These are phyloP conservation scores for Zopfia rhizophila DNA, from an alignment of 2,329 filamentous ascomycete genomes.

Conservation along the genomic window DNA sequence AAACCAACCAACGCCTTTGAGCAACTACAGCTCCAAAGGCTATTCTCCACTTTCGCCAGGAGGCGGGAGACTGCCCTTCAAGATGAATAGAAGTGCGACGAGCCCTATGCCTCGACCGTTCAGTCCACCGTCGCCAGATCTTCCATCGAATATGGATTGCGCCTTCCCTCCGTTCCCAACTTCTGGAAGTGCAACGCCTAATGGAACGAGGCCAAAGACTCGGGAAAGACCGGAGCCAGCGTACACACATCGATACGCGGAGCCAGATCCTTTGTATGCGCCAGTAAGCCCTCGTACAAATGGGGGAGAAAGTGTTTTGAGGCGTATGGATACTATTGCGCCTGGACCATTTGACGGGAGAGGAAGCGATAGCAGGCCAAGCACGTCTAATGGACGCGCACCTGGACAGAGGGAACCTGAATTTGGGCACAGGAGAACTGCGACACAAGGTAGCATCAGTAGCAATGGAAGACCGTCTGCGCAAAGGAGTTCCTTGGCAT, in stretches of 20 bases:
- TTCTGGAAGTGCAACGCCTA: constrained; percentile 40
- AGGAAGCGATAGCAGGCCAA: constrained; percentile 43
- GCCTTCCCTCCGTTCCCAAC: constrained; percentile 66
- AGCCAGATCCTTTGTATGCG: constrained; percentile 54
- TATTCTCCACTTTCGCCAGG: constrained; percentile 35
- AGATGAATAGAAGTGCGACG: constrained; percentile 48
- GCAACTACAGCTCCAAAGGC: constrained; percentile 38
- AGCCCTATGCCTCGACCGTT: constrained; percentile 46
- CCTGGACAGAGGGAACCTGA: constrained; percentile 35
- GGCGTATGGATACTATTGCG: constrained; percentile 72
- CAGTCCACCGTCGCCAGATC: constrained; percentile 44
- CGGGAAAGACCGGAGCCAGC: constrained; percentile 36
- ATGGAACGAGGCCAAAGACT: constrained; percentile 31
- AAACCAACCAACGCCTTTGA: constrained; percentile 37
- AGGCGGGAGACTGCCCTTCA: constrained; percentile 37
- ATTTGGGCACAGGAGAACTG: constrained; percentile 46
- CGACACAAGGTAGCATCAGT: constrained; percentile 45
- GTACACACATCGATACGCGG: constrained; percentile 41
- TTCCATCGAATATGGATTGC: constrained; percentile 56
- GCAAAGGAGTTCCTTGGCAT: constrained; percentile 39
- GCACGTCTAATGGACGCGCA: constrained; percentile 46
- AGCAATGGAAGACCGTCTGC: constrained; percentile 40
- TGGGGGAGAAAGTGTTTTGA: constrained; percentile 61
- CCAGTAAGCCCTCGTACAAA: constrained; percentile 60
- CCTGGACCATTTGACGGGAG: constrained; percentile 72